Evolutionary conservation across 768 basidiomycete genomes (phyloP).

Genomic region (Auriscalpium vulgare): DNA sequence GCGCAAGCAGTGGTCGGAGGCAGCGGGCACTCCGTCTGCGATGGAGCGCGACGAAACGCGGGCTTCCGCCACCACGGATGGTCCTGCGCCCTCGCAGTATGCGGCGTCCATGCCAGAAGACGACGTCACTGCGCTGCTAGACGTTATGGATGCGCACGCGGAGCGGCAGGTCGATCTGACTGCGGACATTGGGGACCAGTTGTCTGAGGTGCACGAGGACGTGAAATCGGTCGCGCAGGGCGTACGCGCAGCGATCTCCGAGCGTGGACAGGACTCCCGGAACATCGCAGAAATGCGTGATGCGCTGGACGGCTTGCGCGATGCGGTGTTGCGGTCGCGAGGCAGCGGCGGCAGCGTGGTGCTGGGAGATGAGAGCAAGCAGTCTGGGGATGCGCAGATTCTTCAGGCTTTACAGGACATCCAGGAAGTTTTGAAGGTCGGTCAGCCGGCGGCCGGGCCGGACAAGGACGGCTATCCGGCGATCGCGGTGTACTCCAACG

Average conservation of each 20-base stretch:
- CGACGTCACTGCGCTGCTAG: constrained; percentile 4
- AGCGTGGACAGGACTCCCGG: constrained; percentile 5
- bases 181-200: constrained; percentile 2
- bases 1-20: background rate
- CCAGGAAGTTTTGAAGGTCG: constrained; percentile 28
- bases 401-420: constrained; percentile 22
- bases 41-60: constrained; percentile 2
- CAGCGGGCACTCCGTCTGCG: background rate
- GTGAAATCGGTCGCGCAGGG: constrained; percentile 3
- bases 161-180: constrained; percentile 14
- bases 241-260: constrained; percentile 6
- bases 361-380: background rate
- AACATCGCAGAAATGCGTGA: constrained; percentile 13
- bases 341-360: background rate
- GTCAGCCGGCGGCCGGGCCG: constrained; percentile 29
- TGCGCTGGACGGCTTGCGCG: constrained; percentile 4
- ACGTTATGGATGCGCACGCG: constrained; percentile 12
- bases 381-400: too few relatives aligned
- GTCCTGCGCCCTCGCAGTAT: constrained; percentile 6
- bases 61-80: background rate
- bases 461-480: constrained; percentile 5
- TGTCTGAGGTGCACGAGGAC: constrained; percentile 7
- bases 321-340: background rate
- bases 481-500: background rate
- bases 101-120: constrained; percentile 1